phyloP scores from a whole-genome alignment of 768 basidiomycete genomes.

The Arthromyces matolae region DNA sequence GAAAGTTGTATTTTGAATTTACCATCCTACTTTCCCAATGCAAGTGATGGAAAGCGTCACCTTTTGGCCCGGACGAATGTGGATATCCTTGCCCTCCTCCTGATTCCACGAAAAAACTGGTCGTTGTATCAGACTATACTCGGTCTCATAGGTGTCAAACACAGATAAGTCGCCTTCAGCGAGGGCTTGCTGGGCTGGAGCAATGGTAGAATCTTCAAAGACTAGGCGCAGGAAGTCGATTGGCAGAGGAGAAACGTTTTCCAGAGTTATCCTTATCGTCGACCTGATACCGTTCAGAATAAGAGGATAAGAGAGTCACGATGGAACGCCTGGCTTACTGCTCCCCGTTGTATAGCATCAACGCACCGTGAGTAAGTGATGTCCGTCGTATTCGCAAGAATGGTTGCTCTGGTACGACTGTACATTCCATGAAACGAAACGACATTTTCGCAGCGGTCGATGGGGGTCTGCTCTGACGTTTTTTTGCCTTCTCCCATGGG shows the following conservation, averaged over 20 bases:
- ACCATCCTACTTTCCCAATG: constrained; percentile 93
- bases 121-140: constrained; percentile 70
- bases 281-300: constrained; percentile 47
- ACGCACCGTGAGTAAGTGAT: constrained; percentile 87
- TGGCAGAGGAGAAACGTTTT: constrained; percentile 81
- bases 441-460: constrained; percentile 19
- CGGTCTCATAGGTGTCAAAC: constrained; percentile 88
- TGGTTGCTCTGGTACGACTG: constrained; percentile 85
- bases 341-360: constrained; percentile 96
- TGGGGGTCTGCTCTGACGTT: constrained; percentile 31
- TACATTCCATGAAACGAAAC: constrained; percentile 68
- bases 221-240: constrained; percentile 83
- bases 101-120: constrained; percentile 80
- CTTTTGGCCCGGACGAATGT: constrained; percentile 69
- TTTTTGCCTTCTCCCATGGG: constrained; percentile 51
- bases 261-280: constrained; percentile 78
- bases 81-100: constrained; percentile 47
- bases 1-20: constrained; percentile 25
- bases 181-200: constrained; percentile 69
- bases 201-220: constrained; percentile 89
- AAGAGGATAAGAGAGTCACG: constrained; percentile 1
- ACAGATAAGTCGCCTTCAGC: constrained; percentile 78
- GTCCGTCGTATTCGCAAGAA: constrained; percentile 81
- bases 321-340: constrained; percentile 62
- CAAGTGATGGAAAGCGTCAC: constrained; percentile 66